A percentile compares a stretch with the other conserved stretches of the same genome.
Evolutionary conservation across 2,329 filamentous ascomycete genomes (phyloP).

Genomic region (Plectosphaerella sp.): DNA sequence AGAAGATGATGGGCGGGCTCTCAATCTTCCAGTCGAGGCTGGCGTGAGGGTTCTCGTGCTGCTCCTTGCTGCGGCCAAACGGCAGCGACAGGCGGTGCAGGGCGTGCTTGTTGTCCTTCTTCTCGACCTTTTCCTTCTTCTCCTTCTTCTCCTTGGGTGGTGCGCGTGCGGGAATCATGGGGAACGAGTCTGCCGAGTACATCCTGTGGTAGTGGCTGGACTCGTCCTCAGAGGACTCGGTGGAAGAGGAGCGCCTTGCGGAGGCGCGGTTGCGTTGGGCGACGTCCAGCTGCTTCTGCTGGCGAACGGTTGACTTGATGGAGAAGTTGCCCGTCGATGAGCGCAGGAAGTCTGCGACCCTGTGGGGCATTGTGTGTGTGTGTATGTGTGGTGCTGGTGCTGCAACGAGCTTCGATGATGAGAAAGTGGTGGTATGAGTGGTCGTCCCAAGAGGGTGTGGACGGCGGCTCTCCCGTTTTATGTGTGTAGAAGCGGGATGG

Average conservation of each 20-base stretch:
- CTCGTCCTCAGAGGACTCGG: slow-evolving; percentile 9
- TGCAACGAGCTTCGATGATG: not conserved
- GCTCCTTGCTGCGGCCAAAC: slow-evolving; percentile 33
- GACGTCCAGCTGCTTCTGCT: not conserved
- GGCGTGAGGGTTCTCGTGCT: slow-evolving; percentile 31
- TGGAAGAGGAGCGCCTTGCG: slow-evolving; percentile 9
- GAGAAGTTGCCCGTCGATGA: slow-evolving; percentile 44
- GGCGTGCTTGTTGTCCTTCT: slow-evolving; percentile 28
- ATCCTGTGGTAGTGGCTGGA: slow-evolving; percentile 11
- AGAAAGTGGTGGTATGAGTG: slow-evolving; percentile 5
- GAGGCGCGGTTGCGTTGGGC: slow-evolving; percentile 5
- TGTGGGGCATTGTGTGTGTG: slow-evolving; percentile 46
- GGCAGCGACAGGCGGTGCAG: slow-evolving; percentile 33
- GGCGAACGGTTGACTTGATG: slow-evolving; percentile 36
- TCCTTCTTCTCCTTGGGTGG: slow-evolving; percentile 6
- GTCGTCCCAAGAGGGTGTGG: not conserved
- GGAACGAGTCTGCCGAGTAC: slow-evolving; percentile 2
- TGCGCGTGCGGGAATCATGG: not conserved
- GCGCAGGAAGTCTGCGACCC: slow-evolving; percentile 53
- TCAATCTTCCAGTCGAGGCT: slow-evolving; percentile 62
- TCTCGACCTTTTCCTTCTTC: slow-evolving; percentile 1
- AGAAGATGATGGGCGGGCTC: slow-evolving; percentile 81
- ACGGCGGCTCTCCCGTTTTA: not conserved
- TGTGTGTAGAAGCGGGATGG: slow-evolving; percentile 3
- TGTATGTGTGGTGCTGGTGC: slow-evolving; percentile 8